Conservation (phyloP, 1,284 basidiomycete genomes). For the Ganoderma lucidum region DNA sequence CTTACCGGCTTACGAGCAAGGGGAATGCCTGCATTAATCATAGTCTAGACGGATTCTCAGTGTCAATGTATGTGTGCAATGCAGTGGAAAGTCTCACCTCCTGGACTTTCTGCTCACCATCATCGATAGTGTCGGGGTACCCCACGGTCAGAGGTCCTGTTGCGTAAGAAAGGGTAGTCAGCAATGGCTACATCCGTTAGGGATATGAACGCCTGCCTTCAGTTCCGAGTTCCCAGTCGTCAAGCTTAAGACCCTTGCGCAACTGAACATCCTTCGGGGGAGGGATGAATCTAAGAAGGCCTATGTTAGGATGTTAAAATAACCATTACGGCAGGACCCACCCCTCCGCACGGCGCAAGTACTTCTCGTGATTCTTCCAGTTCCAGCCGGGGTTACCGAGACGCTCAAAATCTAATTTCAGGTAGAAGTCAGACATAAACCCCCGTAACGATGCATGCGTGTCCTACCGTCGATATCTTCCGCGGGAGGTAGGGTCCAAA, state of each 20-base stretch:
- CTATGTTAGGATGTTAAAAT: neutral
- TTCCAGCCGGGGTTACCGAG: conserved; percentile 39
- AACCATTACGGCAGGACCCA: conserved; percentile 1
- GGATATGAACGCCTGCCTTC: conserved; percentile 24
- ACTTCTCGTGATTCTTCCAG: conserved; percentile 36
- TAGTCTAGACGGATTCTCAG: conserved; percentile 26
- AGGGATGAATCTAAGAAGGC: conserved; percentile 31
- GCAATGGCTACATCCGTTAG: neutral
- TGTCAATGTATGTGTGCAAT: neutral
- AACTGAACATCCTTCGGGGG: conserved; percentile 29
- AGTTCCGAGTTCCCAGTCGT: conserved; percentile 30
- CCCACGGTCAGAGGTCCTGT: conserved; percentile 35
- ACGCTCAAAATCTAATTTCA: conserved; percentile 32
- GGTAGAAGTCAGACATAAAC: neutral
- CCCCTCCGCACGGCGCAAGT: conserved; percentile 32
- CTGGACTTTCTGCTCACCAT: conserved; percentile 33
- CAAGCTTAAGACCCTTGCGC: conserved; percentile 31
- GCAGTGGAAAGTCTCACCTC: conserved; percentile 24
- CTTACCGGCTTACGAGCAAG: conserved; percentile 34
- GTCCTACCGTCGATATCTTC: conserved; percentile 34
- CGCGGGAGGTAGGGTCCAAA: conserved; percentile 33
- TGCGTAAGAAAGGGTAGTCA: neutral
- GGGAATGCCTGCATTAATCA: conserved; percentile 37
- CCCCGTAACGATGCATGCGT: neutral
- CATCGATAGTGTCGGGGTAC: conserved; percentile 35